Evolutionary conservation across 495 filamentous ascomycete species (phyloP).

Genomic region (Parmelia sp.): DNA sequence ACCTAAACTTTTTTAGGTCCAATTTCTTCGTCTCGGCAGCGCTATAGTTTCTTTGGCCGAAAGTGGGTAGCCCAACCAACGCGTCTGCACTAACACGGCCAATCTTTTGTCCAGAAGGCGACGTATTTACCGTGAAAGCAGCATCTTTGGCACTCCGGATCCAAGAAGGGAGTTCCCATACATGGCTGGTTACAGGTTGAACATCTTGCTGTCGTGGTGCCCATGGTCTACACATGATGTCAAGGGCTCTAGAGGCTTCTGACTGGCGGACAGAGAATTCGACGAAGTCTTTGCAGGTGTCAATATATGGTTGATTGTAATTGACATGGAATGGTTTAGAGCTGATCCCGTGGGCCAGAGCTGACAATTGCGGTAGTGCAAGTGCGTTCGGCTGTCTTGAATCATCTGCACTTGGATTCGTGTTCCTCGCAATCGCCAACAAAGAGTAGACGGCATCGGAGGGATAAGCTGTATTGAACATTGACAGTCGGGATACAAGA

Average conservation of each 20-base stretch:
- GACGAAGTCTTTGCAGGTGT: constrained; percentile 31
- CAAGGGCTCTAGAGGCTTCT: constrained; percentile 21
- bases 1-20: constrained; percentile 29
- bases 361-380: background rate
- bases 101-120: background rate
- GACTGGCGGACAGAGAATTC: constrained; percentile 16
- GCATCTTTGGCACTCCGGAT: background rate
- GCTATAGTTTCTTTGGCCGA: background rate
- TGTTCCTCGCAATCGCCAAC: constrained; percentile 27
- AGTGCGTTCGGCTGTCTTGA: background rate
- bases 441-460: constrained; percentile 10
- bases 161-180: background rate
- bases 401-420: constrained; percentile 14
- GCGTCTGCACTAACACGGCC: constrained; percentile 36
- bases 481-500: constrained; percentile 2
- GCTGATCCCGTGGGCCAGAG: background rate
- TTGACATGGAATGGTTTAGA: constrained; percentile 25
- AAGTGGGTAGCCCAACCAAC: constrained; percentile 35
- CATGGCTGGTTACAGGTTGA: background rate
- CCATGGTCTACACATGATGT: constrained; percentile 32
- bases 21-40: constrained; percentile 29
- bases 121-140: background rate
- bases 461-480: background rate
- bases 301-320: constrained; percentile 30
- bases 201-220: constrained; percentile 12